Conservation (phyloP, 306 rosid genomes). For the Prunus salicina region DNA sequence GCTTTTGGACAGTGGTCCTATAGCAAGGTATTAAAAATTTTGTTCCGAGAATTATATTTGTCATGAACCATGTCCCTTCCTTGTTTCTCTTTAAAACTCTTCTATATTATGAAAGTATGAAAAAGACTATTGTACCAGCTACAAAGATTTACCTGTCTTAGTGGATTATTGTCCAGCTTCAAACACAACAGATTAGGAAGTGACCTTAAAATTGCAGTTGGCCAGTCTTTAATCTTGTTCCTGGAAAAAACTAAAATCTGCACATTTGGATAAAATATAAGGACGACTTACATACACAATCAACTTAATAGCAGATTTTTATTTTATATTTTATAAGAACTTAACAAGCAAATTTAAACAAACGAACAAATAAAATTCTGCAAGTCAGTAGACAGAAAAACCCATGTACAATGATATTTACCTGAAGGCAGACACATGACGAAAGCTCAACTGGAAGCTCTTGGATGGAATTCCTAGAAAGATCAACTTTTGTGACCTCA, state of each 20-base stretch:
- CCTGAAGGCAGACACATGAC: conserved; percentile 72
- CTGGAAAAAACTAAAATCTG: conserved; percentile 78
- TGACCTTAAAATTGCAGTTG: conserved; percentile 63
- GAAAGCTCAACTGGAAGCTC: conserved; percentile 85
- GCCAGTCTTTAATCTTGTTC: conserved; percentile 89
- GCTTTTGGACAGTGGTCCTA: background rate
- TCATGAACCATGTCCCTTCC: background rate
- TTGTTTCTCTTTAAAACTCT: background rate
- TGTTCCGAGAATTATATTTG: background rate
- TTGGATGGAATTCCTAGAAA: conserved; percentile 77
- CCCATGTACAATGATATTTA: conserved; percentile 12
- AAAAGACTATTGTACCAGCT: background rate
- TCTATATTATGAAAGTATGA: background rate
- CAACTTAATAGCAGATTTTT: background rate
- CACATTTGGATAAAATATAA: conserved; percentile 28
- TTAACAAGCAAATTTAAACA: background rate
- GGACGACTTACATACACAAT: conserved; percentile 19
- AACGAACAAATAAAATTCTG: background rate
- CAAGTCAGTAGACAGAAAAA: background rate
- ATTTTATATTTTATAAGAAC: background rate
- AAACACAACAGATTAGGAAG: conserved; percentile 66
- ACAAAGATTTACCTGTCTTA: conserved; percentile 52
- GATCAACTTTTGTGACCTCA: conserved; percentile 66
- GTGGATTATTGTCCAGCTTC: conserved; percentile 83
- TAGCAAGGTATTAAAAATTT: background rate